Conservation (phyloP, 2,329 filamentous ascomycete genomes). For the Aureobasidium uvarum region DNA sequence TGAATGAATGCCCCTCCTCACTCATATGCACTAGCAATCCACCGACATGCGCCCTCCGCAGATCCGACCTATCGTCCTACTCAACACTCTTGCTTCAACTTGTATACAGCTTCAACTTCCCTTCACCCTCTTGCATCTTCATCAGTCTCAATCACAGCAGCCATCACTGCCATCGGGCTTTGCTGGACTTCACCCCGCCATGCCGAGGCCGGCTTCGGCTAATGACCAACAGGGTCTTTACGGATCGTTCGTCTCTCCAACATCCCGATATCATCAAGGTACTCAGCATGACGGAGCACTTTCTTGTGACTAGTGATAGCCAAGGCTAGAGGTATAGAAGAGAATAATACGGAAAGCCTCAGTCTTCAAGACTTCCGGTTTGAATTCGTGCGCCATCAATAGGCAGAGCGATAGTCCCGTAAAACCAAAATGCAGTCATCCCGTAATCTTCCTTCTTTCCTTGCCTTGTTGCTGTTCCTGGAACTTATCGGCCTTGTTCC, state of each 20-base stretch:
- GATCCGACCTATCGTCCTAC: neutral
- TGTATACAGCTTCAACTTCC: neutral
- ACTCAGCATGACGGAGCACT: neutral
- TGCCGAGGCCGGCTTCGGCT: slow-evolving; percentile 18
- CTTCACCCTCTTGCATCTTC: neutral
- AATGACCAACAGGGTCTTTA: slow-evolving; percentile 4
- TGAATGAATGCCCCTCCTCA: neutral
- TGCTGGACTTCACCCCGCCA: slow-evolving; percentile 1
- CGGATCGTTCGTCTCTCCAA: neutral
- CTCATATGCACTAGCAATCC: neutral
- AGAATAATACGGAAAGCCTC: slow-evolving; percentile 13
- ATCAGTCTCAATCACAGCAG: neutral
- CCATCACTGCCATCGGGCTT: neutral
- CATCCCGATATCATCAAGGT: slow-evolving; percentile 17
- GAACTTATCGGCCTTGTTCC: neutral
- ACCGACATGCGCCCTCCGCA: slow-evolving; percentile 9
- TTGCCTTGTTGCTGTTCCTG: neutral
- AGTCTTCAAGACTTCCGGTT: neutral
- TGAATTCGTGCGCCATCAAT: neutral
- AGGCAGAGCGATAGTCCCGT: neutral
- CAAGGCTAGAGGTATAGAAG: slow-evolving; percentile 7
- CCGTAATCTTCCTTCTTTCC: slow-evolving; percentile 11
- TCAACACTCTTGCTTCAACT: neutral
- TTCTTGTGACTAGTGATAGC: neutral
- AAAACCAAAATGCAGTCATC: neutral